Evolutionary conservation across 1,139 yeast species (phyloP).

Genomic region (Pichia norvegensis): DNA sequence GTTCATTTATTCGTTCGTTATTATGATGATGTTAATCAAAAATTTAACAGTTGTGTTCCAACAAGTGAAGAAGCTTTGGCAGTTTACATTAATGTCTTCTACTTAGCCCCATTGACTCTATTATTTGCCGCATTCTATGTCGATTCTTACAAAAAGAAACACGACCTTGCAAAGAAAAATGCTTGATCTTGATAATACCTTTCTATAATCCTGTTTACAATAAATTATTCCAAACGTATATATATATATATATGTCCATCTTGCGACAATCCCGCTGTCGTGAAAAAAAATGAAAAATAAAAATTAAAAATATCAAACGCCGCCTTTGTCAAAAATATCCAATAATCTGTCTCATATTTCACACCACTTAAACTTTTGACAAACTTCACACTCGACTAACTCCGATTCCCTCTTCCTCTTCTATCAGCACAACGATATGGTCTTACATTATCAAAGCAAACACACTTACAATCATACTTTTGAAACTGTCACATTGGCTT

Average conservation of each 20-base stretch:
- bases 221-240: no score
- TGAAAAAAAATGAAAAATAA: neutral
- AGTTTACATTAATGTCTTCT: slow-evolving; percentile 52
- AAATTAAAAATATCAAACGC: no score
- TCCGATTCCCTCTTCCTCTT: no score
- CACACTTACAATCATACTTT: slow-evolving; percentile 60
- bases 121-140: slow-evolving; percentile 65
- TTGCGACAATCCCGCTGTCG: neutral
- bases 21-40: slow-evolving; percentile 41
- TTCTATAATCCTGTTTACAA: no score
- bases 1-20: slow-evolving; percentile 57
- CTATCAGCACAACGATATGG: slow-evolving; percentile 45
- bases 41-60: slow-evolving; percentile 46
- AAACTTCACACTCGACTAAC: neutral
- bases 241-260: no score
- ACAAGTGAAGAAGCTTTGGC: slow-evolving; percentile 61
- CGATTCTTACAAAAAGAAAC: slow-evolving; percentile 42
- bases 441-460: slow-evolving; percentile 50
- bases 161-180: slow-evolving; percentile 9
- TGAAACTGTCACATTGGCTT: slow-evolving; percentile 67
- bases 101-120: slow-evolving; percentile 63
- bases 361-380: neutral
- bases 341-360: neutral
- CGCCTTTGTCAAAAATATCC: neutral
- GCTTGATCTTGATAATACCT: no score